Percentiles rank a stretch among this genome's conserved stretches.
These are phyloP conservation scores for Nicotiana knightiana DNA, from an alignment of 257 asterid genomes.

Conservation along the genomic window DNA sequence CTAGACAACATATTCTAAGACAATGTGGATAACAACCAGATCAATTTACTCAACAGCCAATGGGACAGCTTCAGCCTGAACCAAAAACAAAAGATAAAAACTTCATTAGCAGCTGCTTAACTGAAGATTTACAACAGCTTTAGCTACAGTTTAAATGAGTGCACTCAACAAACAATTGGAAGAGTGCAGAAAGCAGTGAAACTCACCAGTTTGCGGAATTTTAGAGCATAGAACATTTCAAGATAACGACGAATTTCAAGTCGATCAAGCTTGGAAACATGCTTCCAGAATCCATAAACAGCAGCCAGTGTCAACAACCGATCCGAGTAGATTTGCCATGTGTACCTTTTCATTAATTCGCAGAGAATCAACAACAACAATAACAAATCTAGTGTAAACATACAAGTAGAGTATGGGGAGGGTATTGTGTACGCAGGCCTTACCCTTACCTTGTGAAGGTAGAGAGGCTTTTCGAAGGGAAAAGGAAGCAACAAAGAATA, in stretches of 20 bases:
- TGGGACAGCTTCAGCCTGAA: slow-evolving; percentile 86
- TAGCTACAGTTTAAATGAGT: background rate
- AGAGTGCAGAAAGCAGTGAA: background rate
- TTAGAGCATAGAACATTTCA: slow-evolving; percentile 87
- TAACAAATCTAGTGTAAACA: no score
- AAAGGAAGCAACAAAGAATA: no score
- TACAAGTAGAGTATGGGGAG: no score
- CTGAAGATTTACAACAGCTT: background rate
- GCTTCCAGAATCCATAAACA: slow-evolving; percentile 90
- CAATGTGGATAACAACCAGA: background rate
- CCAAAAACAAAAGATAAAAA: background rate
- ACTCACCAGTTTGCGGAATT: slow-evolving; percentile 75
- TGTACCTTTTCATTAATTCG: slow-evolving; percentile 39
- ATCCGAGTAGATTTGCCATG: slow-evolving; percentile 90
- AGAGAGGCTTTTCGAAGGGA: no score
- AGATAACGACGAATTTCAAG: slow-evolving; percentile 79
- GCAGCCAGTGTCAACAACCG: slow-evolving; percentile 82
- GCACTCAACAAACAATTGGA: background rate
- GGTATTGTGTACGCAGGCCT: no score
- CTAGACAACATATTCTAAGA: background rate
- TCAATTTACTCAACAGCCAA: slow-evolving; percentile 50
- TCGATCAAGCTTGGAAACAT: slow-evolving; percentile 82
- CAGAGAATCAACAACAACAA: background rate
- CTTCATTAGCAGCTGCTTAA: background rate
- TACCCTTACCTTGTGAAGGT: no score